Base-by-base conservation (phyloP, 352 stramenopile genomes). In the Pythium dissimile region DNA sequence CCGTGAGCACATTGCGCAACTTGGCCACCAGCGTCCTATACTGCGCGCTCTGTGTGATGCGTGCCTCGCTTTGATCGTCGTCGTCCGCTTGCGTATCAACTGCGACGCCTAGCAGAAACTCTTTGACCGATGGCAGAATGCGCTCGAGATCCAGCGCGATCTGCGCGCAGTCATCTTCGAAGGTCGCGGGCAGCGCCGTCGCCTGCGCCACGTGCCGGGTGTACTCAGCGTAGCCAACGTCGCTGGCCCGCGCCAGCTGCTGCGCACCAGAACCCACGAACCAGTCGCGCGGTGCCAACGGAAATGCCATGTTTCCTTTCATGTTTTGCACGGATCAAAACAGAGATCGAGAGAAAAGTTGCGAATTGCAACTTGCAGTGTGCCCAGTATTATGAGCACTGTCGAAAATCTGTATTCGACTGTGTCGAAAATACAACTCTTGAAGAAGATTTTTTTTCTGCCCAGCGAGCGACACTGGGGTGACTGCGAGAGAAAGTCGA, bases 131-230 rank as follows among this genome's bases (percentile, higher is more conserved):
- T 41, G 68, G 62, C 37, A 64, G 61, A 10, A 78, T 80, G 26
- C 81, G 81, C 24, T 75, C 64, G 28, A 91, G 55, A 69, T 91
- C 81, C 48, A 91, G 65, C 38, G 86, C 76, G 41, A 91, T 86
- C 69, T 91, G 81, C 31, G 63, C 61, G 46, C 64, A 45, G 61
- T 91, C 81, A 9, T 87, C 81, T n/a, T 80, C 77, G 6, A 59
- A 69, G 24, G 31, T 54, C 39, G 62, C 41, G 15, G 42, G 49
- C 42, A 50, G 32, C 43, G 44, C 38, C 35, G 9, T 8, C 42
- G 34, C 32, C 23, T 58, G 39, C 16, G 24, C 18, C 34, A 67
- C 75, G 28, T 66, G 69, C 5, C 38, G 47, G 23, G 75, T 48
- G 53, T 84, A 86, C 18, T 84, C 72, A 9, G 44, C 35, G 65